phyloP scores from a whole-genome alignment of 768 basidiomycete species.

The Steccherinum ochraceum region DNA sequence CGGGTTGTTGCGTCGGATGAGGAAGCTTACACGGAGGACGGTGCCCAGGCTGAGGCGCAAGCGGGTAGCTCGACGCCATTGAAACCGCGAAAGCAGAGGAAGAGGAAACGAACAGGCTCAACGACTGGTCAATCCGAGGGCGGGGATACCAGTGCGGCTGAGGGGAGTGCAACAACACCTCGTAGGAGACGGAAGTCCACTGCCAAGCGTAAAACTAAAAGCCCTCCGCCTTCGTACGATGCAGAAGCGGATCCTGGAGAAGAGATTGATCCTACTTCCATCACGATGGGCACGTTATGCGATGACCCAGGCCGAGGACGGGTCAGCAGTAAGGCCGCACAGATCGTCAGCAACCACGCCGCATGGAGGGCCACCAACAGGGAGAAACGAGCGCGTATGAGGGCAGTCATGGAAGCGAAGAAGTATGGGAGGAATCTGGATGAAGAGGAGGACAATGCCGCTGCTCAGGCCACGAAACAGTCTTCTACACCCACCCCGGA shows the following conservation, averaged over 20 bases:
- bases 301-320: constrained; percentile 74
- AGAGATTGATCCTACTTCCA: constrained; percentile 71
- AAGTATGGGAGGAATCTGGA: constrained; percentile 65
- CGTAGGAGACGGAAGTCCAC: background rate
- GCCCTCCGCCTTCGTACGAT: constrained; percentile 50
- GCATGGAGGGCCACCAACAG: constrained; percentile 66
- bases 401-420: constrained; percentile 57
- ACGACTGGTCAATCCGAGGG: background rate
- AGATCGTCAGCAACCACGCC: constrained; percentile 64
- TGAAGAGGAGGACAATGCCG: constrained; percentile 27
- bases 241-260: constrained; percentile 62
- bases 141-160: background rate
- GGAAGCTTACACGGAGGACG: background rate
- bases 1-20: background rate
- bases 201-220: constrained; percentile 33
- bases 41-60: background rate
- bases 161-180: background rate
- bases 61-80: background rate
- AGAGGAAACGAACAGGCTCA: background rate
- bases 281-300: constrained; percentile 81
- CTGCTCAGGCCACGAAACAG: background rate
- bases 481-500: background rate
- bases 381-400: constrained; percentile 62
- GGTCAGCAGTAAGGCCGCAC: constrained; percentile 68
- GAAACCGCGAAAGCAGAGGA: background rate